These are phyloP conservation scores for Xylaria intraflava DNA, from an alignment of 495 filamentous ascomycete species.

Conservation along the genomic window DNA sequence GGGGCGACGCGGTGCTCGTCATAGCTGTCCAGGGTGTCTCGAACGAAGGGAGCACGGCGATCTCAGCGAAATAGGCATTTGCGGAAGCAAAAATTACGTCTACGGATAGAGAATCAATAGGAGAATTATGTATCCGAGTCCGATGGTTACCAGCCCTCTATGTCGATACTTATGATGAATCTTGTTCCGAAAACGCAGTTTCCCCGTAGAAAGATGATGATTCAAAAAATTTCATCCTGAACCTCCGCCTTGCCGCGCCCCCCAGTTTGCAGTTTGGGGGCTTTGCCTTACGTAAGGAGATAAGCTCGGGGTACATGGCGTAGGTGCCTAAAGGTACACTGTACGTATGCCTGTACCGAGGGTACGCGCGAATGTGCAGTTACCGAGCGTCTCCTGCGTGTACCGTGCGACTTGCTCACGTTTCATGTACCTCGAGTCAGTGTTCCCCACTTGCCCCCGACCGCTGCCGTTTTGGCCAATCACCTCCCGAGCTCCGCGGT, in stretches of 20 bases:
- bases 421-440: too few relatives aligned
- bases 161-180: constrained; percentile 34
- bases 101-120: constrained; percentile 44
- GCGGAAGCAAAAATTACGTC: constrained; percentile 56
- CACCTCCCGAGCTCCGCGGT: not conserved
- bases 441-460: not conserved
- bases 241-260: constrained; percentile 28
- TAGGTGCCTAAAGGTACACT: too few relatives aligned
- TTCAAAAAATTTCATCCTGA: constrained; percentile 31
- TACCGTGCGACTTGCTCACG: too few relatives aligned
- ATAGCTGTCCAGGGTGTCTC: constrained; percentile 39
- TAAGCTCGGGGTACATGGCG: not conserved
- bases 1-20: constrained; percentile 46
- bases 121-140: constrained; percentile 48
- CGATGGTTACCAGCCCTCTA: constrained; percentile 52
- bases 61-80: constrained; percentile 60
- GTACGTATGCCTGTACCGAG: too few relatives aligned
- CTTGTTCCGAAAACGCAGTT: constrained; percentile 30
- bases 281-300: not conserved
- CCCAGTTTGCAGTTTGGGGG: constrained; percentile 11
- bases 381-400: too few relatives aligned
- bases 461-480: constrained; percentile 3
- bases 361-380: not conserved
- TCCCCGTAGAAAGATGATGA: constrained; percentile 42
- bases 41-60: constrained; percentile 45